A percentile compares a stretch with the other conserved stretches of the same genome.
These are phyloP conservation scores for Lolium multiflorum DNA, from an alignment of 176 grass and related monocot genomes.

Conservation along the genomic window DNA sequence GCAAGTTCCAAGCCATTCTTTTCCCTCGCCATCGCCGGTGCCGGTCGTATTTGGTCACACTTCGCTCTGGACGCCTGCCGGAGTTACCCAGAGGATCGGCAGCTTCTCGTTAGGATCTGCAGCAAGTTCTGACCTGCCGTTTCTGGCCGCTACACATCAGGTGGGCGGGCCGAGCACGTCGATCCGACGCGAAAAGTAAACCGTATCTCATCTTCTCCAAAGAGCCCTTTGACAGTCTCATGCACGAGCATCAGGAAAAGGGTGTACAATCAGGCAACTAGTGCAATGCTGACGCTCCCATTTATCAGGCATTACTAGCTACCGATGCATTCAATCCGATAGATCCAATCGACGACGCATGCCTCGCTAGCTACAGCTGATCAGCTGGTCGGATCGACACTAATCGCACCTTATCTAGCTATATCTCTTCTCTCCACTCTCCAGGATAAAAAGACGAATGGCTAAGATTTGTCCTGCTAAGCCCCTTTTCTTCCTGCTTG, in stretches of 20 bases:
- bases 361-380: slow-evolving; percentile 3
- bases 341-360: neutral
- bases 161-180: neutral
- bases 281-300: neutral
- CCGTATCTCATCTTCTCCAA: neutral
- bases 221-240: neutral
- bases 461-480: slow-evolving; percentile 25
- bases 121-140: neutral
- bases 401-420: slow-evolving; percentile 9
- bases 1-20: neutral
- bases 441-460: slow-evolving; percentile 24
- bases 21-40: neutral
- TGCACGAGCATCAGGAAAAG: neutral
- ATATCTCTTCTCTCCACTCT: neutral
- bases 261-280: neutral
- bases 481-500: neutral
- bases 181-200: neutral
- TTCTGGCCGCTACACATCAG: neutral
- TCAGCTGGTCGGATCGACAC: neutral
- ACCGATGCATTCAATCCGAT: neutral
- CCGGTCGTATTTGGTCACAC: neutral
- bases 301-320: neutral
- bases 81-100: neutral
- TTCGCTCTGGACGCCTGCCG: neutral
- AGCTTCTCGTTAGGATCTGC: neutral